Percentiles rank a stretch among this genome's conserved stretches.
phyloP scores from a whole-genome alignment of 2,329 filamentous ascomycete species.

The Boeremia exigua region DNA sequence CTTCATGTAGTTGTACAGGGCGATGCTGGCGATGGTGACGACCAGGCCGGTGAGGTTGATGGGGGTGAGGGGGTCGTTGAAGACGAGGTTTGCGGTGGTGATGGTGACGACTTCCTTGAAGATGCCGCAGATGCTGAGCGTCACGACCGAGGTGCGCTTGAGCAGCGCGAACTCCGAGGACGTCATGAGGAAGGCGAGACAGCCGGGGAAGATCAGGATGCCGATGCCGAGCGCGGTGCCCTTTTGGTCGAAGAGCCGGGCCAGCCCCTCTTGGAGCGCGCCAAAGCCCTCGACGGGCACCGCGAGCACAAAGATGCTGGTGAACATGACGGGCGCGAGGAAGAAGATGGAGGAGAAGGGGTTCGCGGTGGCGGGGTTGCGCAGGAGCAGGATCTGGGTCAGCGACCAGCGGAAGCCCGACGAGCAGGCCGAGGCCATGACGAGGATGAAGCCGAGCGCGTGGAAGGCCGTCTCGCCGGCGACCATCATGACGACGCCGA shows the following conservation, averaged over 20 bases:
- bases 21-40: conserved; percentile 88
- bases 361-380: conserved; percentile 93
- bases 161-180: conserved; percentile 93
- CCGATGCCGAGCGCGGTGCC: conserved; percentile 70
- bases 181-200: conserved; percentile 95
- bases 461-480: conserved; percentile 92
- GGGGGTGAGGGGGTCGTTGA: conserved; percentile 83
- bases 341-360: conserved; percentile 98
- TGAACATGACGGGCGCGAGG: conserved; percentile 96
- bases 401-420: conserved; percentile 97
- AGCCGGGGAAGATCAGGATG: conserved; percentile 86
- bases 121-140: conserved; percentile 93
- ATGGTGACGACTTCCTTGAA: conserved; percentile 99
- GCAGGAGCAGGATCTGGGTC: conserved; percentile 93
- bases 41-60: conserved; percentile 87
- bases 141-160: conserved; percentile 94
- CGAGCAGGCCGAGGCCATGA: conserved; percentile 93
- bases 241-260: conserved; percentile 68
- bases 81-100: conserved; percentile 82
- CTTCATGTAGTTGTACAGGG: conserved; percentile 93
- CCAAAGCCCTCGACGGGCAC: conserved; percentile 82
- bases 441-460: conserved; percentile 82
- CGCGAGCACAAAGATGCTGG: conserved; percentile 78
- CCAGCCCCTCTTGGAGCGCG: conserved; percentile 70
- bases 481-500: conserved; percentile 97